Evolutionary conservation across 805 yeast genomes (phyloP).

Genomic region (Phaffomyces antillensis): DNA sequence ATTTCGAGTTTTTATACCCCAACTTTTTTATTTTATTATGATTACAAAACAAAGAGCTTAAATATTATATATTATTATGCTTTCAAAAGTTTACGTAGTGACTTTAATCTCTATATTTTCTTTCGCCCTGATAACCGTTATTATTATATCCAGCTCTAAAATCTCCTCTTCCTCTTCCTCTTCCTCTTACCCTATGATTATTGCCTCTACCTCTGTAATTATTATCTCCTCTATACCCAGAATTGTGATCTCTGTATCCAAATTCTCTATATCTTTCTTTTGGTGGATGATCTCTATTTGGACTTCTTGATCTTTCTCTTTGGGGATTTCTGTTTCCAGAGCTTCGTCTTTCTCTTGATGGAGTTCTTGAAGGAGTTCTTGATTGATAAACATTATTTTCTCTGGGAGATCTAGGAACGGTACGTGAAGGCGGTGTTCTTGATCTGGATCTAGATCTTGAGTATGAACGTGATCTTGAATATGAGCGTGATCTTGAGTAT

Average conservation of each 20-base stretch:
- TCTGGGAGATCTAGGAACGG: conserved; percentile 6
- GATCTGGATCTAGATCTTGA: conserved; percentile 1
- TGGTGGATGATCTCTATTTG: conserved; percentile 1
- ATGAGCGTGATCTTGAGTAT: conserved; percentile 19
- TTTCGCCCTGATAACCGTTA: too few relatives aligned
- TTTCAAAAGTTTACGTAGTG: too few relatives aligned
- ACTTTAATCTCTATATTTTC: too few relatives aligned
- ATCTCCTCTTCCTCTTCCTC: too few relatives aligned
- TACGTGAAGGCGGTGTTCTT: not conserved
- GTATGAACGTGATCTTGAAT: conserved; percentile 11
- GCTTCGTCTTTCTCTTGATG: not conserved
- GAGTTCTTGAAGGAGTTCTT: conserved; percentile 20
- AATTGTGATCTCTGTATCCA: not conserved
- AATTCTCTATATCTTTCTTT: not conserved
- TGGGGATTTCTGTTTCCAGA: not conserved
- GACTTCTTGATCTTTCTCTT: conserved; percentile 10
- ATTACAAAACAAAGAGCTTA: too few relatives aligned
- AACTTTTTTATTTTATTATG: too few relatives aligned
- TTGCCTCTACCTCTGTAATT: not conserved
- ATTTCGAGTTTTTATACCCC: too few relatives aligned
- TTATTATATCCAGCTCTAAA: too few relatives aligned
- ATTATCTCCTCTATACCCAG: not conserved
- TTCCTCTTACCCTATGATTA: too few relatives aligned
- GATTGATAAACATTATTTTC: conserved; percentile 3
- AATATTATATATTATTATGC: too few relatives aligned